Evolutionary conservation across 768 basidiomycete genomes (phyloP), one percentile per base, ranked within the genome.

Genomic region (Kwoniella botswanensis): DNA sequence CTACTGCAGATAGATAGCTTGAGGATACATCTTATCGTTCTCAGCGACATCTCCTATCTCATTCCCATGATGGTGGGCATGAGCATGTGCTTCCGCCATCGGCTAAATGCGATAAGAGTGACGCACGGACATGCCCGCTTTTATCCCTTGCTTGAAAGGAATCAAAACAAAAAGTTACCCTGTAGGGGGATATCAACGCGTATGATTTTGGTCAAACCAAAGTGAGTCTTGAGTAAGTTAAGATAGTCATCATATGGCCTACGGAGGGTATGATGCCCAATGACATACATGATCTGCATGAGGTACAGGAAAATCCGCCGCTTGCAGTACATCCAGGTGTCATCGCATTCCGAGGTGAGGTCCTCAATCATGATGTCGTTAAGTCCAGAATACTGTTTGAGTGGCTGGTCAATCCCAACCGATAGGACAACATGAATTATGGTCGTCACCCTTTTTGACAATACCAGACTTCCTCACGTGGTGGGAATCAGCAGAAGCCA

Each of bases 371-470:
- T 26, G 29, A 24, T 9, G 15, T 58, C 21, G 22, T 13, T 35
- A 15, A 3, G 57, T 58, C 57, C 26, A 58, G 57, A 26, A 21
- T 35, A n/a, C 3, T 58, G 12, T 26, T 9, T 12, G 26, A 58
- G 57, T 58, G 57, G 57, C 57, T 58, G 57, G 57, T 41, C 57
- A n/a, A 21, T 43, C 59, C 59, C 42, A 61, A 43, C 59, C 41
- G 41, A 61, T 22, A 44, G 59, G 59, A 61, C 42, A 35, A 21
- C 26, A 11, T 26, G 13, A 58, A 24, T 58, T 58, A 21, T 58
- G 57, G 26, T 24, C 22, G 15, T 58, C 57, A 9, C 26, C 57
- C 26, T 17, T 58, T 58, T 58, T 24, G 57, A 58, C 22, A 3
- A 24, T 58, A 21, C 57, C 21, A 35, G 29, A 24, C 55, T 26